Base-by-base conservation (phyloP, 352 stramenopile species). In the Phytophthora constricta region DNA sequence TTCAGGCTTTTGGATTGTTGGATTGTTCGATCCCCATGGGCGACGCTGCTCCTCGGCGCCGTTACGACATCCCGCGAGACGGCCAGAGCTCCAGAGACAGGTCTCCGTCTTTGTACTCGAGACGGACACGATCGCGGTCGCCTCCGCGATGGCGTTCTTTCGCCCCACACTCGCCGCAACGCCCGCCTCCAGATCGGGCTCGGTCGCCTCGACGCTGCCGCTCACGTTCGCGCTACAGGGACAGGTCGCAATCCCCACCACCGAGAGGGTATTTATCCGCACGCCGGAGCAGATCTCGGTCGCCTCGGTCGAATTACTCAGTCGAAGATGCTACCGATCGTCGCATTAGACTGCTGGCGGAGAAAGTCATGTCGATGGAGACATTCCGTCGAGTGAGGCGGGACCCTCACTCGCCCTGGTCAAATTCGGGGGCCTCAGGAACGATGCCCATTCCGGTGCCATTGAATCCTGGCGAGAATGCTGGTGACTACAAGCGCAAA, bases 401-500 rank as follows among this genome's bases (percentile, higher is more conserved):
- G 17, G 33, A 65, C 14, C 42, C 59, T 7, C 41, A 53, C 19
- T 69, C 65, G 9, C 25, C 59, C 1, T 73, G 37, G 51, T 14
- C 19, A 39, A 70, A 65, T 28, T 28, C 16, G 16, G n/a, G 22
- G 28, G n/a, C 19, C 1, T 20, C 25, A 26, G 1, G n/a, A 17
- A 33, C 8, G 11, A 70, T 46, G 39, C 53, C 52, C 11, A 69
- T 73, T 37, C 60, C 65, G n/a, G 54, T 73, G 4, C 65, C 65
- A 31, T 31, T 70, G 11, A 39, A 53, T 8, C 1, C 14, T 2
- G 53, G 45, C 11, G 60, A 73, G 25, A 65, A 46, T 5, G 7
- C 33, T 5, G 53, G 37, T 13, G 65, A 73, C 22, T 73, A 73
- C 23, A 61, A 66, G 25, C 59, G 68, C 23, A 69, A 70, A n/a